Evolutionary conservation across 306 rosid species (phyloP), one percentile per base, ranked within the genome.

Genomic region (Rubus parviflorus): DNA sequence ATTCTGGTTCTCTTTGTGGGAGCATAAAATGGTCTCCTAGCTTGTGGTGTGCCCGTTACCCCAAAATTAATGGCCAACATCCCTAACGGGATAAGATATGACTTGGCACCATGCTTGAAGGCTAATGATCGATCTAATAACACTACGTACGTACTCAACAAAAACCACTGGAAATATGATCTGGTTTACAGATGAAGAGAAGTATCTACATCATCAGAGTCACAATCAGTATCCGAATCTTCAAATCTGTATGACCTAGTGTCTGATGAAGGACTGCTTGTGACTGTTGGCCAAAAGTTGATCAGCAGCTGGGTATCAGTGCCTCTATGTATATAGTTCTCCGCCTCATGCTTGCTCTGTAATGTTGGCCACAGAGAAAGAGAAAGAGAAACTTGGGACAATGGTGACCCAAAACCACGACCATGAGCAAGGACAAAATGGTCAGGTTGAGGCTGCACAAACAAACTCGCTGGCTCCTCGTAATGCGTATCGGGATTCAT

Each of bases 121-220:
- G 35, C 2, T 30, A 30, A 2, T 30, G 2, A 30, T 30, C n/a
- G 35, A 30, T 30, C 35, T 30, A 30, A 30, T 30, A 30, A 30
- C 35, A 30, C 35, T 30, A 30, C 35, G 35, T 30, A 30, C 35
- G 35, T 30, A 30, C 35, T 30, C 1, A 30, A 30, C 35, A 30
- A 30, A 30, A 0, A 30, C 35, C 35, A 30, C 35, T 30, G 35
- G 35, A 38, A 37, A 13, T 65, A 41, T 5, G 49, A 4, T 19
- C 2, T 43, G 53, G 43, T 83, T 90, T 75, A 94, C 64, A 94
- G 87, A 83, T 87, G 98, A 81, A 93, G 98, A 74, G 97, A 94
- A 80, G 98, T 94, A 86, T 94, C 97, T 65, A 94, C 89, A 62
- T 84, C 89, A 74, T 70, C 86, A 57, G 80, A 76, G 70, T 84